Percentiles rank a stretch among this genome's conserved stretches.
phyloP scores from a whole-genome alignment of 257 asterid genomes.

The Solanum raphanifolium region DNA sequence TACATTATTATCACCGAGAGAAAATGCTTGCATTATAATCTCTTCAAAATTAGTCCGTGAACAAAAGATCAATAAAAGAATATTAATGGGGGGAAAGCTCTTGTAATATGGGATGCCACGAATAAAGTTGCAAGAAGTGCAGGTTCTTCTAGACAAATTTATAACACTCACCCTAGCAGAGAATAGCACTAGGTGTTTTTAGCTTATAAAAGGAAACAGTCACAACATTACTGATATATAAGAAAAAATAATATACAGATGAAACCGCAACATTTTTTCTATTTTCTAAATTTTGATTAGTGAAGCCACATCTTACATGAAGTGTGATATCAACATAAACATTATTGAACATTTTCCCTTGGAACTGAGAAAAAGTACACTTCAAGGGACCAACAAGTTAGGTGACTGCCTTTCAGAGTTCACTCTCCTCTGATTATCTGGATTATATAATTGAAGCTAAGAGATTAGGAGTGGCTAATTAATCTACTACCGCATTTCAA shows the following conservation, averaged over 20 bases:
- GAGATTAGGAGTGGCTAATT: background rate
- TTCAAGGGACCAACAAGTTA: background rate
- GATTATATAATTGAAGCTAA: background rate
- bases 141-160: background rate
- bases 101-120: background rate
- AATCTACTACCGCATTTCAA: background rate
- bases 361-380: background rate
- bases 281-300: background rate
- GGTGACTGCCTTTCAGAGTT: background rate
- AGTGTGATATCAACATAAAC: background rate
- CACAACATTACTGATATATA: background rate
- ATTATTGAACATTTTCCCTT: background rate
- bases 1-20: background rate
- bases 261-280: background rate
- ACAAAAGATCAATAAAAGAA: background rate
- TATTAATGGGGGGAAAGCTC: background rate
- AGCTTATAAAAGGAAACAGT: background rate
- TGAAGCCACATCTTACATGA: background rate
- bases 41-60: background rate
- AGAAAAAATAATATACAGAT: background rate
- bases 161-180: background rate
- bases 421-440: background rate
- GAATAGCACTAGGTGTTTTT: background rate
- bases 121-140: background rate
- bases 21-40: background rate